These are phyloP conservation scores for Monosporascus sp. DNA, from an alignment of 2,329 filamentous ascomycete genomes.

Conservation along the genomic window DNA sequence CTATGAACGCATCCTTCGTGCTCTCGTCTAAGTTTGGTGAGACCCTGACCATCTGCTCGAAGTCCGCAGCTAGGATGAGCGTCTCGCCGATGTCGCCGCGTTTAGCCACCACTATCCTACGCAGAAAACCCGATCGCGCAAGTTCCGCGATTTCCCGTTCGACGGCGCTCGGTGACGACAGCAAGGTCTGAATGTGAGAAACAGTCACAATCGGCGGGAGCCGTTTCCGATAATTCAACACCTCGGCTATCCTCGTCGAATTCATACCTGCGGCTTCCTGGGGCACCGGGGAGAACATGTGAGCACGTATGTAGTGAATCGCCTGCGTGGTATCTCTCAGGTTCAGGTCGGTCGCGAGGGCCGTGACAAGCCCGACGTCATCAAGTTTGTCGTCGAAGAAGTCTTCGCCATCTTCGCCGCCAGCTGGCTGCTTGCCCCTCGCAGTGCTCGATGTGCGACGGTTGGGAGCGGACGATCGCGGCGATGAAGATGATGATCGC, in stretches of 20 bases:
- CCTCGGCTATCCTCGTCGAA: slow-evolving; percentile 56
- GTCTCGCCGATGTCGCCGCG: slow-evolving; percentile 59
- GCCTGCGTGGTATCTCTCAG: slow-evolving; percentile 60
- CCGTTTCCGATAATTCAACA: slow-evolving; percentile 54
- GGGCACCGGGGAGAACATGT: slow-evolving; percentile 62
- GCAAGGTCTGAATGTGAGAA: slow-evolving; percentile 60
- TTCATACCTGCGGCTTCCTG: slow-evolving; percentile 54
- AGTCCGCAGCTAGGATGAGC: slow-evolving; percentile 52
- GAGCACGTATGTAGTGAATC: slow-evolving; percentile 53
- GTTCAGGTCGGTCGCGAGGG: slow-evolving; percentile 49
- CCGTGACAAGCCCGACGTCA: slow-evolving; percentile 52
- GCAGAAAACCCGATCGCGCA: slow-evolving; percentile 48
- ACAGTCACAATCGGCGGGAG: slow-evolving; percentile 61
- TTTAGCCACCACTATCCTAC: slow-evolving; percentile 59
- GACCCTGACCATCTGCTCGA: slow-evolving; percentile 42
- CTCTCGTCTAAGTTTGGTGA: slow-evolving; percentile 31
- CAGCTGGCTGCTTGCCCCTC: slow-evolving; percentile 15
- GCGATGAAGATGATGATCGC: slow-evolving; percentile 10
- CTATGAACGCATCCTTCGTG: slow-evolving; percentile 46
- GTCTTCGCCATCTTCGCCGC: slow-evolving; percentile 20
- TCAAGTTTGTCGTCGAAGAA: slow-evolving; percentile 46
- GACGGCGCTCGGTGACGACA: slow-evolving; percentile 56
- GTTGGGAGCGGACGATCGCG: slow-evolving; percentile 12
- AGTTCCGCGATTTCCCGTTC: slow-evolving; percentile 65
- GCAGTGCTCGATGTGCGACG: slow-evolving; percentile 18